Evolutionary conservation across 2,329 filamentous ascomycete genomes (phyloP).

Genomic region (Penicillium sumatraense): DNA sequence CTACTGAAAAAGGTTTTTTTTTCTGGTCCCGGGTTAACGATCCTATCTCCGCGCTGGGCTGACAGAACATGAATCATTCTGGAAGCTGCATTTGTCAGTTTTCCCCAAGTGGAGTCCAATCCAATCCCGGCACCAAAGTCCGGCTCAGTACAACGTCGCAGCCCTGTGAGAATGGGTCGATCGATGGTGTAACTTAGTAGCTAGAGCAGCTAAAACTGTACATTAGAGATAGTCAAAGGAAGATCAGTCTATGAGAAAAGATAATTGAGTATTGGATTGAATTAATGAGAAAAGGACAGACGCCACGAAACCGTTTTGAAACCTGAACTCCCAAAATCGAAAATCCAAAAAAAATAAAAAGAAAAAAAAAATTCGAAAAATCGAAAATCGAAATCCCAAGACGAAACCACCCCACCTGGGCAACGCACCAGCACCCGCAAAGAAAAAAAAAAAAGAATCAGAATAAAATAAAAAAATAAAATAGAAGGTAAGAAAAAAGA

Average conservation of each 20-base stretch:
- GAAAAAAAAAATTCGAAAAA: too few species aligned
- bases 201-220: too few species aligned
- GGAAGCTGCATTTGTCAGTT: constrained; percentile 17
- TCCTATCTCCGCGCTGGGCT: constrained; percentile 15
- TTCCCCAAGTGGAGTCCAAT: constrained; percentile 8
- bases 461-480: neutral
- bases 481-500: neutral
- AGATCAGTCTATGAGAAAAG: constrained; percentile 4
- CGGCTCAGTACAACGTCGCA: constrained; percentile 12
- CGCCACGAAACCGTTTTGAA: constrained; percentile 23
- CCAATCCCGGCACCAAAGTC: constrained; percentile 15
- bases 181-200: constrained; percentile 3
- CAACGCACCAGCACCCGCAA: too few species aligned
- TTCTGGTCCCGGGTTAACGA: neutral
- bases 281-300: constrained; percentile 7
- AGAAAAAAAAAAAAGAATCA: too few species aligned
- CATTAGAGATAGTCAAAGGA: neutral
- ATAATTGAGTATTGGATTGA: constrained; percentile 4
- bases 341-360: constrained; percentile 25
- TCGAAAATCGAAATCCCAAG: constrained; percentile 28
- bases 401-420: constrained; percentile 11
- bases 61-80: constrained; percentile 10
- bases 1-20: too few species aligned
- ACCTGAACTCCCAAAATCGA: too few species aligned
- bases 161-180: neutral